Evolutionary conservation across 495 filamentous ascomycete species (phyloP).

Genomic region (Evansstolkia leycettana): DNA sequence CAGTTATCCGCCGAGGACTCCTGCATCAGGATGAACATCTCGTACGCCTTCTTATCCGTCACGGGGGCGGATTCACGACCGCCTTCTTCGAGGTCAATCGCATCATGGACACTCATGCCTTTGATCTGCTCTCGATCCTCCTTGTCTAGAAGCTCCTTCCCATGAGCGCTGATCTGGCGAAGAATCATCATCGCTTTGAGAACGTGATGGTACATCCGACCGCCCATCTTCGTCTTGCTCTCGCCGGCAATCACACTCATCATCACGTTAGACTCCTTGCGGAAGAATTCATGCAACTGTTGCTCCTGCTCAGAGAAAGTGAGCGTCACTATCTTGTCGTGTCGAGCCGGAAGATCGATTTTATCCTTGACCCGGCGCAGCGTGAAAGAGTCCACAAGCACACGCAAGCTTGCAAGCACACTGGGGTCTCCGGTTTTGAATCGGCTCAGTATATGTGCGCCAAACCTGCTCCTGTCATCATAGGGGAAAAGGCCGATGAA

Average conservation of each 20-base stretch:
- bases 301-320: slow-evolving; percentile 43
- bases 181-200: slow-evolving; percentile 82
- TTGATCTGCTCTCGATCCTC: slow-evolving; percentile 68
- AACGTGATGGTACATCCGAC: slow-evolving; percentile 77
- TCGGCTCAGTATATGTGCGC: slow-evolving; percentile 64
- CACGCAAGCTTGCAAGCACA: slow-evolving; percentile 69
- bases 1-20: slow-evolving; percentile 65
- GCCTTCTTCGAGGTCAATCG: slow-evolving; percentile 76
- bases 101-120: slow-evolving; percentile 65
- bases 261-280: slow-evolving; percentile 48
- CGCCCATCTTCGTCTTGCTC: slow-evolving; percentile 52
- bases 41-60: slow-evolving; percentile 58
- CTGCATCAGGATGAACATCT: slow-evolving; percentile 69
- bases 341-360: slow-evolving; percentile 65
- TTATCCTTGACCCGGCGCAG: slow-evolving; percentile 85
- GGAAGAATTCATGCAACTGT: slow-evolving; percentile 48
- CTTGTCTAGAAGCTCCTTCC: slow-evolving; percentile 71
- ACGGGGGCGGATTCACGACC: slow-evolving; percentile 41
- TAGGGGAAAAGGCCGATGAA: slow-evolving; percentile 84
- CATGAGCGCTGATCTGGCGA: slow-evolving; percentile 82
- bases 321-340: slow-evolving; percentile 55
- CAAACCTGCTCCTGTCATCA: slow-evolving; percentile 61
- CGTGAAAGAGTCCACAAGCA: slow-evolving; percentile 89
- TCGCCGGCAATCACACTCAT: slow-evolving; percentile 42
- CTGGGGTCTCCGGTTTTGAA: slow-evolving; percentile 70